phyloP scores from a whole-genome alignment of 139 green algal species.

The Eudorina sp. region DNA sequence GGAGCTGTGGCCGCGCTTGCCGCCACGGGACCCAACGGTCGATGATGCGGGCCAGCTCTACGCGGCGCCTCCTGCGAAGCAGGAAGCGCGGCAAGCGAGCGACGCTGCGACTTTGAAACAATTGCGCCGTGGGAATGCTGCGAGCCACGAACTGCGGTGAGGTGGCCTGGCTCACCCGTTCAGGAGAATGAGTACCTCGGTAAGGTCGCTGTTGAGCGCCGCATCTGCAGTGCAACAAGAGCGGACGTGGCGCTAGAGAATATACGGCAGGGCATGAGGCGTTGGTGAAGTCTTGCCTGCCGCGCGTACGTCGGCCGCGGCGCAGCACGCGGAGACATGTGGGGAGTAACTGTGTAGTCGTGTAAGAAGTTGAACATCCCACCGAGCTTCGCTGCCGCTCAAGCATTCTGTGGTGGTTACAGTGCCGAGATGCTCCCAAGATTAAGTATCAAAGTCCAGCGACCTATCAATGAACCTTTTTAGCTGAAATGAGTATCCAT shows the following conservation, averaged over 20 bases:
- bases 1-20: background rate
- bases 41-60: background rate
- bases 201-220: background rate
- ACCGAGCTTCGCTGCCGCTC: slow-evolving; percentile 6
- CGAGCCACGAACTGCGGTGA: too few species aligned
- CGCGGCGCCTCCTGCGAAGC: background rate
- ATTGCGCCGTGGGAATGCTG: too few species aligned
- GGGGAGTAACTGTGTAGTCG: too few species aligned
- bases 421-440: too few species aligned
- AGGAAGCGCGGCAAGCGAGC: background rate
- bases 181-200: background rate
- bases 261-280: background rate
- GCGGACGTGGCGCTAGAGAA: background rate
- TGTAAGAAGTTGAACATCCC: slow-evolving; percentile 26
- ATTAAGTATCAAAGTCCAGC: too few species aligned
- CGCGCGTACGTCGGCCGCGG: background rate
- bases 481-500: too few species aligned
- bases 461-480: too few species aligned
- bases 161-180: background rate
- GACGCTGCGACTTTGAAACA: too few species aligned
- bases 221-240: background rate
- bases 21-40: background rate
- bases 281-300: background rate
- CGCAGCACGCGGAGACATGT: background rate
- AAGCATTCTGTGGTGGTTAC: background rate